These are phyloP conservation scores for Allium cepa DNA, from an alignment of 106 monocot species.

Conservation along the genomic window DNA sequence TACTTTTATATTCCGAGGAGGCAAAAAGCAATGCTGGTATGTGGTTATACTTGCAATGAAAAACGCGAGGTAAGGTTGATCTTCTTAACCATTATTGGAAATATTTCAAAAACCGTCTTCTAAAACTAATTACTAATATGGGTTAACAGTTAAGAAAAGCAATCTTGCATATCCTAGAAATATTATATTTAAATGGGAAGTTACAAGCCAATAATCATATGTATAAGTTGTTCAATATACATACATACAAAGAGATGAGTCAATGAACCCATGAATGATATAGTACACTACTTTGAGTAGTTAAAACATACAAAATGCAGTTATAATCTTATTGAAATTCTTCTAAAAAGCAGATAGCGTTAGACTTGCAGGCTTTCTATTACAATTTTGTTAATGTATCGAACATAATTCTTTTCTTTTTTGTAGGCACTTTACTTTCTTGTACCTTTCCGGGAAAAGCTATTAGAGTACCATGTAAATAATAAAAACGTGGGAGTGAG, in stretches of 20 bases:
- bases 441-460: constrained; percentile 84
- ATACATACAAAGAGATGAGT: no score
- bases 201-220: neutral
- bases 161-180: no score
- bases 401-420: constrained; percentile 1
- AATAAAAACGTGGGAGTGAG: constrained; percentile 38
- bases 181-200: no score
- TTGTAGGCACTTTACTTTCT: constrained; percentile 91
- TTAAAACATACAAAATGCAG: no score
- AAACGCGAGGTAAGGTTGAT: no score
- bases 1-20: neutral
- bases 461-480: constrained; percentile 76
- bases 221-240: no score
- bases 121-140: no score
- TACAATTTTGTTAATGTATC: neutral
- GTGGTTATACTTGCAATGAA: neutral
- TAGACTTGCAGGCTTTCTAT: neutral
- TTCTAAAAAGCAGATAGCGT: neutral
- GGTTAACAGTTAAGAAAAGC: no score
- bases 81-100: no score
- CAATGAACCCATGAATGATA: no score
- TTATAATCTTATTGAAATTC: neutral
- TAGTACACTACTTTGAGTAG: no score
- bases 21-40: neutral
- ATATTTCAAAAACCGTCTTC: no score